Percentiles rank a stretch among this genome's conserved stretches.
Evolutionary conservation across 2,329 filamentous ascomycete species (phyloP).

Genomic region (Botryotinia narcissicola): DNA sequence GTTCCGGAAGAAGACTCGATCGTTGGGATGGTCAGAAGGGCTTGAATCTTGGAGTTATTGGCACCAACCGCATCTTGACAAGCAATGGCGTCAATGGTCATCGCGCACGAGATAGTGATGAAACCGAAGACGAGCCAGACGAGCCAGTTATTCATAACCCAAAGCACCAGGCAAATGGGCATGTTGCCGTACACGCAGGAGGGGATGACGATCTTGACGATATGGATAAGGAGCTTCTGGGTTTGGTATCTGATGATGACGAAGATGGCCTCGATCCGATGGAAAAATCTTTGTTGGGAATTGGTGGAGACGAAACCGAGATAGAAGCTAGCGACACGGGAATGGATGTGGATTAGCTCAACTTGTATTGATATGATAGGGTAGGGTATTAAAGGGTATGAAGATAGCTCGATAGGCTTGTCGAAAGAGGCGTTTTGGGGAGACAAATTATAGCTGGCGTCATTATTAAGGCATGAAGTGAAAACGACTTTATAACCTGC

Average conservation of each 20-base stretch:
- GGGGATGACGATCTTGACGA: constrained; percentile 53
- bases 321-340: constrained; percentile 36
- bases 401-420: constrained; percentile 15
- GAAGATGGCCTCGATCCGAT: constrained; percentile 48
- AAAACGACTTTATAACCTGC: not conserved
- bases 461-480: constrained; percentile 2
- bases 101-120: constrained; percentile 32
- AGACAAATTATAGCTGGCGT: not conserved
- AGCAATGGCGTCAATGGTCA: constrained; percentile 29
- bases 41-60: constrained; percentile 35
- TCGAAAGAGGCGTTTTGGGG: constrained; percentile 16
- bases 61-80: constrained; percentile 33
- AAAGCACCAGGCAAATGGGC: constrained; percentile 42
- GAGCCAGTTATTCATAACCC: constrained; percentile 38
- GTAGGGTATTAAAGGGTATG: constrained; percentile 3
- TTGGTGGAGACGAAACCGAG: constrained; percentile 38
- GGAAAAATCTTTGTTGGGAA: constrained; percentile 41
- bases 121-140: constrained; percentile 40
- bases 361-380: constrained; percentile 12
- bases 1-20: constrained; percentile 61
- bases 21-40: constrained; percentile 59
- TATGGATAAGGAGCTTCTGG: constrained; percentile 52
- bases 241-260: constrained; percentile 46
- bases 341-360: constrained; percentile 36
- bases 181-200: constrained; percentile 22